Evolutionary conservation across 148 eudicot species (phyloP), one percentile per base, ranked within the genome.

Genomic region (Camellia lanceoleosa): DNA sequence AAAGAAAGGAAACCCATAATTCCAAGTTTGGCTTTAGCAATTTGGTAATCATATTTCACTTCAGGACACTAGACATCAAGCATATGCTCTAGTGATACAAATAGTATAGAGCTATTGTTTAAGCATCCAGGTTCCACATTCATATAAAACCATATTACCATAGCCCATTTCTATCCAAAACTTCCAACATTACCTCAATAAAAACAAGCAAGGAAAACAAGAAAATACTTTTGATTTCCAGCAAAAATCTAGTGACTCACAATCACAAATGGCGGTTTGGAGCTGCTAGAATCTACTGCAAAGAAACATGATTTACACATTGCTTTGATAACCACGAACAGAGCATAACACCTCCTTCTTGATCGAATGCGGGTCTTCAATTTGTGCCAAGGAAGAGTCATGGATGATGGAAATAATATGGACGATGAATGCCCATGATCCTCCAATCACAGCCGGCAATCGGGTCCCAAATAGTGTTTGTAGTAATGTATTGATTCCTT

Each of bases 381-480:
- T 91, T 5, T 83, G 78, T 5, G 88, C 55, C 78, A 93, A 84
- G 59, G 97, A 86, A 0, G 95, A 80, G 79, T 93, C 95, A 78
- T 91, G 95, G 80, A 96, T 92, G 63, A 96, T 96, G 70, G 98
- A 96, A 75, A 96, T 89, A 78, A 96, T 92, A 18, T 98, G 99
- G 74, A 96, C 92, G 94, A 94, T 88, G 66, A 92, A 96, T 2
- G 98, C 98, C 90, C 94, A 94, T 41, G 99, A 96, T 30, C 94
- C 97, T 84, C 99, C 99, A 56, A 96, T 85, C 7, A 96, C 97
- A 15, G 93, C 86, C 1, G 99, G 99, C 77, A 96, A 81, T 69
- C 97, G 85, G 13, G 99, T 96, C 65, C 99, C 99, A 20, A 96
- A 94, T 38, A 96, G 82, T 6, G 98, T 93, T 84, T 96, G 99